These are phyloP conservation scores for Cercophora sp. DNA, from an alignment of 495 filamentous ascomycete genomes.

Conservation along the genomic window DNA sequence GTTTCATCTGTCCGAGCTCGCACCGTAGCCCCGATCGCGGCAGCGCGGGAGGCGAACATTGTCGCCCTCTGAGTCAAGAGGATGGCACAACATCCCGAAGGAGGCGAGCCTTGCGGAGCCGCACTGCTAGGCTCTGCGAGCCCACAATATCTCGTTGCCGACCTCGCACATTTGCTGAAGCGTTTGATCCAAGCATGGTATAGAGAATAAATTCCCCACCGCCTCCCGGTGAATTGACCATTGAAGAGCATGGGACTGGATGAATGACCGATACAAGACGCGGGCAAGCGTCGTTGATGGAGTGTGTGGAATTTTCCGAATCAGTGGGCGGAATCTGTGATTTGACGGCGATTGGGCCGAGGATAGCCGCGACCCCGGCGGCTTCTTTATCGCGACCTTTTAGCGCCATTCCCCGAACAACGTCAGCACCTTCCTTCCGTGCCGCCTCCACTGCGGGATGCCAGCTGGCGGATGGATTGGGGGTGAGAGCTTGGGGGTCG, in stretches of 20 bases:
- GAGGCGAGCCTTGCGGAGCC: constrained; percentile 5
- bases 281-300: constrained; percentile 9
- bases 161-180: not conserved
- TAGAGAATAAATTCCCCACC: no score
- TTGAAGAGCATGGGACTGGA: no score
- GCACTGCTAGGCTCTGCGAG: not conserved
- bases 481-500: no score
- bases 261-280: not conserved
- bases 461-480: no score
- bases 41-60: no score
- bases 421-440: constrained; percentile 2
- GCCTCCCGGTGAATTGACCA: constrained; percentile 8
- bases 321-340: constrained; percentile 7
- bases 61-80: constrained; percentile 11
- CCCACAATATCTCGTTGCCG: not conserved
- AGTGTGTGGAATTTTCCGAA: constrained; percentile 8
- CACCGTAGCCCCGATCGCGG: no score
- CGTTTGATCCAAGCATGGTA: not conserved
- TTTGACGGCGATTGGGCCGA: constrained; percentile 22
- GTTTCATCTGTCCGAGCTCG: no score
- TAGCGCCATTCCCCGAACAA: not conserved
- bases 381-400: not conserved
- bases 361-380: constrained; percentile 16
- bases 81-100: not conserved
- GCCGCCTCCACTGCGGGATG: not conserved